Percentiles rank a stretch among this genome's conserved stretches.
Conservation (phyloP, 768 basidiomycete species). For the Mycena albidolilacea region DNA sequence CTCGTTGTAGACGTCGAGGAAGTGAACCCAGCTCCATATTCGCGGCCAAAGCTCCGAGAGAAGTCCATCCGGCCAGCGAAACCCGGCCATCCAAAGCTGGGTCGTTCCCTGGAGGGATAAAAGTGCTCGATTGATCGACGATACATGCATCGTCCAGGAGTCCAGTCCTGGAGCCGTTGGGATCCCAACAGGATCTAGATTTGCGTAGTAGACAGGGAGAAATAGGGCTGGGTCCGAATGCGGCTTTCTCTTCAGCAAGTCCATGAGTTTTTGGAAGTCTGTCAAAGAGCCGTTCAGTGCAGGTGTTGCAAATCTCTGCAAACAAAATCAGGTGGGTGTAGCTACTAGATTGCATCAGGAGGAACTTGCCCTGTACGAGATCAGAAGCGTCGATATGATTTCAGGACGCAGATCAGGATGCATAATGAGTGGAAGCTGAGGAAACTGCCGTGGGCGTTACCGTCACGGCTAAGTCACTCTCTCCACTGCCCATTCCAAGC, state of each 20-base stretch:
- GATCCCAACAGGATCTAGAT: constrained; percentile 21
- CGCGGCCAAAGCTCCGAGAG: constrained; percentile 16
- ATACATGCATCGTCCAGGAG: constrained; percentile 12
- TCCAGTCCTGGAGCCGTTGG: constrained; percentile 12
- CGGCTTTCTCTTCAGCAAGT: constrained; percentile 12
- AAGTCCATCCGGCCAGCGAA: constrained; percentile 14
- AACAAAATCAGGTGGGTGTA: constrained; percentile 5
- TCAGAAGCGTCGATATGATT: constrained; percentile 17
- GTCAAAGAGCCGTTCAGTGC: constrained; percentile 21
- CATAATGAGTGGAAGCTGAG: constrained; percentile 3
- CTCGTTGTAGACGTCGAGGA: constrained; percentile 15
- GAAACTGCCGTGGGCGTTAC: background rate
- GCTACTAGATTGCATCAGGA: background rate
- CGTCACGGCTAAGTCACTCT: no score
- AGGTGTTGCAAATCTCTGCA: constrained; percentile 19
- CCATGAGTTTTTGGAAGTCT: constrained; percentile 19
- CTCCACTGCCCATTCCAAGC: no score
- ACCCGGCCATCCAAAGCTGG: constrained; percentile 9
- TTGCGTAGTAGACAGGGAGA: constrained; percentile 24
- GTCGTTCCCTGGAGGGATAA: constrained; percentile 17
- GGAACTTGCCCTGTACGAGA: background rate
- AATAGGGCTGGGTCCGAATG: constrained; percentile 20
- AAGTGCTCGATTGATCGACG: constrained; percentile 18
- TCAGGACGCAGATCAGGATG: constrained; percentile 20
- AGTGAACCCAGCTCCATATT: constrained; percentile 15